Base-by-base conservation (phyloP, 441 rosid species). In the Adansonia madagascariensis region DNA sequence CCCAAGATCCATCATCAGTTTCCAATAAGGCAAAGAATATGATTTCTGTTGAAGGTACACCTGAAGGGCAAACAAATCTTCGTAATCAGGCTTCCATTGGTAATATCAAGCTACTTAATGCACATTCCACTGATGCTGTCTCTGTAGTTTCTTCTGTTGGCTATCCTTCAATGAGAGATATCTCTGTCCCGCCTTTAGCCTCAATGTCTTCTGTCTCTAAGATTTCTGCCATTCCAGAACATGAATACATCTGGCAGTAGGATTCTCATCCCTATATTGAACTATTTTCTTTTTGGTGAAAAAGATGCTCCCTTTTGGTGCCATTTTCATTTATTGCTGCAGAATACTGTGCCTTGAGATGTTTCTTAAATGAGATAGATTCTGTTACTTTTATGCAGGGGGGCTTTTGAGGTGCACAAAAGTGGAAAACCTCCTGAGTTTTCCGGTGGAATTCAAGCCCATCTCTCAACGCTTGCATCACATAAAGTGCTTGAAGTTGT, bases 241-340 rank as follows among this genome's bases (percentile, higher is more conserved):
- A 88, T 86, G 94, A 92, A 43, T 90, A 67, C 78, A 86, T 93
- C 76, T 97, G 99, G 98, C 97, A 87, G 99, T 97, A 93, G 43
- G 98, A 75, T 84, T 80, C 77, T 76, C 52, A 78, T 77, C 80
- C 75, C 83, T 83, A 64, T 55, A 72, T 49, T 80, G 63, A 78
- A 64, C 60, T 52, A 31, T 65, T 72, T 50, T 76, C 49, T 74
- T n/a, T 20, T n/a, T 75, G 55, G 57, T 77, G 44, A 22, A 15
- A 41, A 35, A 55, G 47, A 50, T 35, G 53, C 70, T 50, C 70
- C 75, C 75, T 65, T 68, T 73, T 39, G 43, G 8, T 8, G 52
- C 74, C 9, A 14, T 55, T 41, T 56, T n/a, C 57, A 18, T 52
- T 24, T 53, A 8, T 70, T 62, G 41, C 73, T 39, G 56, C 41